These are phyloP conservation scores for Betula pendula DNA, from an alignment of 306 rosid species.

Conservation along the genomic window DNA sequence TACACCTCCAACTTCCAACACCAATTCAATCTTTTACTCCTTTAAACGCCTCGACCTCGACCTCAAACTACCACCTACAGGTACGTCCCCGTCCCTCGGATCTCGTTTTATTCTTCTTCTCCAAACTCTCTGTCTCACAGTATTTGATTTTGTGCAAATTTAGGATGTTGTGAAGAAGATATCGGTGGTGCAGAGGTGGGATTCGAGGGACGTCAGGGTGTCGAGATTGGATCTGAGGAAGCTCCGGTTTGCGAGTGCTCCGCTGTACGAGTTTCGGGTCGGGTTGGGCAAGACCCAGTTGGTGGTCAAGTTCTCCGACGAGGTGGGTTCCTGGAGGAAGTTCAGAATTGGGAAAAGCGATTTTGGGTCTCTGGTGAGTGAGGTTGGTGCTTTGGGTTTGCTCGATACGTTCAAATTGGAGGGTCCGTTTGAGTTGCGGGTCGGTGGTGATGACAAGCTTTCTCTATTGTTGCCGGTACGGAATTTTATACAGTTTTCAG, in stretches of 20 bases:
- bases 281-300: conserved; percentile 51
- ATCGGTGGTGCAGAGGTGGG: conserved; percentile 63
- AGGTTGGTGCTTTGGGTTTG: conserved; percentile 43
- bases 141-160: conserved; percentile 8
- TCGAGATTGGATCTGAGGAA: conserved; percentile 51
- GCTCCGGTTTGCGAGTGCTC: conserved; percentile 56
- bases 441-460: conserved; percentile 40
- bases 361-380: conserved; percentile 51
- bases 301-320: conserved; percentile 54
- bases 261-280: conserved; percentile 50
- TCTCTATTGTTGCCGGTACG: conserved; percentile 70
- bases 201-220: conserved; percentile 43
- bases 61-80: conserved; percentile 49
- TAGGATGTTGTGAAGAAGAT: conserved; percentile 77
- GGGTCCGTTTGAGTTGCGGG: conserved; percentile 74
- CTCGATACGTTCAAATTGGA: conserved; percentile 58
- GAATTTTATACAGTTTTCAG: neutral
- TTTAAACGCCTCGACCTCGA: conserved; percentile 7
- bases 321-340: conserved; percentile 61
- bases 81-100: conserved; percentile 24
- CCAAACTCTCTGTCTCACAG: neutral
- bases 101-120: neutral
- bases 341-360: conserved; percentile 40
- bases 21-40: conserved; percentile 23
- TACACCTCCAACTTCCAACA: conserved; percentile 10